Base-by-base conservation (phyloP, 108 stramenopile genomes). In the Aurantiochytrium sp. region DNA sequence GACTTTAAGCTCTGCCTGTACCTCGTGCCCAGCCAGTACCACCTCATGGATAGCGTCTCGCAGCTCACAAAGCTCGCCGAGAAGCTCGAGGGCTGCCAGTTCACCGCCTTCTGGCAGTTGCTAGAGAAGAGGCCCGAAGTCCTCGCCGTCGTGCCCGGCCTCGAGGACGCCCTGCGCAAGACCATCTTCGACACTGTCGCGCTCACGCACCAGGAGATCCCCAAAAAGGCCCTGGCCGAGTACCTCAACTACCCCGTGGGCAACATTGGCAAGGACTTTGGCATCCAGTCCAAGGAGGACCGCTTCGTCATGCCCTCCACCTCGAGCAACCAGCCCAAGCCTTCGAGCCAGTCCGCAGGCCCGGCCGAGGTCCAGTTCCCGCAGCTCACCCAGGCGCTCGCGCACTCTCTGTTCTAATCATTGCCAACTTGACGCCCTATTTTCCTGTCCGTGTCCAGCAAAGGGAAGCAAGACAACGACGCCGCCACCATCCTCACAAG, bases 1-100 rank as follows among this genome's bases (percentile, higher is more conserved):
- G 69, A 81, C 42, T 81, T 81, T 21, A 81, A 81, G 69, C 69
- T 81, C 41, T 81, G 69, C 69, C 37, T 81, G 41, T 81, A 81
- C 42, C 69, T 81, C 34, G 69, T 81, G 37, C 69, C 69, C 15
- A 45, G 42, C 41, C 69, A 81, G 42, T 81, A 81, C 69, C 69
- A 81, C 41, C 37, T 45, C 69, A n/a, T 81, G 69, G 69, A 81
- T n/a, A 81, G 69, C 69, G 69, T 81, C 24, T 39, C 42, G 37
- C 41, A 39, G 41, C 69, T 81, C 69, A 81, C 69, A 4, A 81
- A 81, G 69, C 69, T 81, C 15, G 69, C 69, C 41, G 69, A 81
- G 36, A 81, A 81, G 69, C 69, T 81, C 1, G 69, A 81, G 42
- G 69, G 22, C 4, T 81, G 69, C 69, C 69, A 81, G 69, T 81